Evolutionary conservation across 2,329 filamentous ascomycete genomes (phyloP), one percentile per base, ranked within the genome.

Genomic region (Leptographium flavum): DNA sequence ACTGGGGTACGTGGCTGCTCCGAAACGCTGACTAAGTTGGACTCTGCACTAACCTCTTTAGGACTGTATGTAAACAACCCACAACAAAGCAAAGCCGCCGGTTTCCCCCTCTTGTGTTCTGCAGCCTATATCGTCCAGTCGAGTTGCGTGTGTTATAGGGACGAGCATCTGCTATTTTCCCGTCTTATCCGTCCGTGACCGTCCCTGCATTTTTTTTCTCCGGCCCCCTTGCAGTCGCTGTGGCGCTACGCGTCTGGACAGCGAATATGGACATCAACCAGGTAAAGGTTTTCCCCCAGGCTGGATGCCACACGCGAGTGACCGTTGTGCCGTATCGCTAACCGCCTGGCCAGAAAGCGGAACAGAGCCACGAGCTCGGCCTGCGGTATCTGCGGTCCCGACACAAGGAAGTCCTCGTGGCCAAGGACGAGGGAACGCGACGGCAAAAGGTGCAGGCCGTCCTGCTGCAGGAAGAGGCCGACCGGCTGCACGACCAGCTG

Each of bases 361-460:
- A 66, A 47, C 60, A 60, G 25, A 63, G 74, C 31, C 70, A 73
- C 51, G 61, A 69, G 22, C 71, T 87, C 44, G 85, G 93, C 58
- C 64, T 83, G 49, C 75, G 75, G 54, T 85, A 88, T 58, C 76
- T 82, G 52, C 70, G 73, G 48, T 74, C 72, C 52, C 63, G 74
- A 45, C 77, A 81, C 53, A 69, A 79, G 45, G 73, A 82, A 31
- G 74, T 84, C 44, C 66, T 81, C 11, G 69, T 93, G 45, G 66
- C 76, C 52, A 83, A 84, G 55, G 78, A 87, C 52, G 88, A 96
- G 60, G 76, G 81, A 48, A 69, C 76, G 33, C 79, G 88, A 40
- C 73, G 79, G 51, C 63, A 87, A 43, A 77, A 77, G 52, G 70
- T 90, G 49, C 75, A 80, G 50, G 70, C 80, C 45, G 64, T 88